Conservation (phyloP, 2,329 filamentous ascomycete genomes). For the Beauveria sp. region DNA sequence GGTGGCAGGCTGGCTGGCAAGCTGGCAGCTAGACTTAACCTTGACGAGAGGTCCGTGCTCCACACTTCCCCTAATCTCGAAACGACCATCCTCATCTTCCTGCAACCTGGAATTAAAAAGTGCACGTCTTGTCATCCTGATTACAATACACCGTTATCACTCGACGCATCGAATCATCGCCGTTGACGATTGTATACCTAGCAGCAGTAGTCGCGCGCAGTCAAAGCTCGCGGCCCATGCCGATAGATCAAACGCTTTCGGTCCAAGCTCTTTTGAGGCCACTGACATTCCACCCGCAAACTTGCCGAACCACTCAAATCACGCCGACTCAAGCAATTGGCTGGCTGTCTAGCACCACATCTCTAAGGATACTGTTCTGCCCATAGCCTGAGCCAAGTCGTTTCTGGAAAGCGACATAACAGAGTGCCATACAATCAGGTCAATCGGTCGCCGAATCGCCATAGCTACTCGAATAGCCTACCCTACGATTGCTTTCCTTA, state of each 20-base stretch:
- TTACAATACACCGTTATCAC: neutral
- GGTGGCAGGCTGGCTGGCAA: neutral
- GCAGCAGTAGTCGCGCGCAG: neutral
- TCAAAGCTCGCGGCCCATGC: neutral
- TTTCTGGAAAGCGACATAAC: neutral
- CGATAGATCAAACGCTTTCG: neutral
- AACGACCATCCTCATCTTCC: neutral
- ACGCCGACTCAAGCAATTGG: neutral
- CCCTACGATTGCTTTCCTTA: neutral
- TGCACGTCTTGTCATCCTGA: neutral
- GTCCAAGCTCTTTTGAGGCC: neutral
- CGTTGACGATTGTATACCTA: neutral
- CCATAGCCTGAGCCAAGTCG: neutral
- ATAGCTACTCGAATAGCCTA: neutral
- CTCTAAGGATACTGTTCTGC: too few relatives aligned
- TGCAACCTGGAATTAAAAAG: neutral
- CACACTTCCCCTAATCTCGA: constrained; percentile 3
- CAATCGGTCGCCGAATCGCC: neutral
- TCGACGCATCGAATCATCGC: neutral
- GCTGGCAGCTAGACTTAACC: neutral
- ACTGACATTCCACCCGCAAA: neutral
- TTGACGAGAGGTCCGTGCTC: constrained; percentile 3
- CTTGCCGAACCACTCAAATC: neutral
- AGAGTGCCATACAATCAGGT: neutral
- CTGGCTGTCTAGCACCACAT: neutral